Percentiles rank a stretch among this genome's conserved stretches.
These are phyloP conservation scores for Fibroporia radiculosa DNA, from an alignment of 768 basidiomycete species.

Conservation along the genomic window DNA sequence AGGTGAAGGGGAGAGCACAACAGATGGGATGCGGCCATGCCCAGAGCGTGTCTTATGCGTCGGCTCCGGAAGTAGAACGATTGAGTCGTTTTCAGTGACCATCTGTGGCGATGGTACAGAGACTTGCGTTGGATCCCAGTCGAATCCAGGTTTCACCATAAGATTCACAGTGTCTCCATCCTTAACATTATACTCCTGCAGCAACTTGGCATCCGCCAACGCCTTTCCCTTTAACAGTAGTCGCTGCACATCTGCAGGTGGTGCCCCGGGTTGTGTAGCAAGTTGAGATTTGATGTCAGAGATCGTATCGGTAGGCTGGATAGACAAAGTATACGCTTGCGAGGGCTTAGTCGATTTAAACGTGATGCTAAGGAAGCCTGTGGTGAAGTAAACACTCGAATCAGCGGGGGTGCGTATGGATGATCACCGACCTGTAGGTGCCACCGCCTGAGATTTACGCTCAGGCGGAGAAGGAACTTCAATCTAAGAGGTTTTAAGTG, in stretches of 20 bases:
- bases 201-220: constrained; percentile 77
- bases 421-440: constrained; percentile 24
- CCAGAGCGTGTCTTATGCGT: constrained; percentile 27
- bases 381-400: not conserved
- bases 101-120: constrained; percentile 4
- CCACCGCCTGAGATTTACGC: constrained; percentile 30
- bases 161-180: constrained; percentile 80
- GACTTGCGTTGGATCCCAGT: constrained; percentile 49
- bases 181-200: constrained; percentile 84
- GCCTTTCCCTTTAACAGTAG: constrained; percentile 93
- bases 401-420: not conserved
- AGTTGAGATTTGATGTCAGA: constrained; percentile 72
- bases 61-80: constrained; percentile 14
- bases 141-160: constrained; percentile 72
- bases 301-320: constrained; percentile 80
- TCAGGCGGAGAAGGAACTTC: constrained; percentile 54
- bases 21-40: constrained; percentile 67
- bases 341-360: constrained; percentile 93
- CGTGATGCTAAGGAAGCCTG: constrained; percentile 53
- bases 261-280: constrained; percentile 56
- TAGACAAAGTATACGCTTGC: constrained; percentile 60
- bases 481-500: constrained; percentile 40
- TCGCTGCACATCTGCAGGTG: constrained; percentile 74
- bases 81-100: constrained; percentile 5
- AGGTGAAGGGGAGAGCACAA: constrained; percentile 72